Conservation (phyloP, 805 yeast species). For the Saccharomycopsis capsularis region DNA sequence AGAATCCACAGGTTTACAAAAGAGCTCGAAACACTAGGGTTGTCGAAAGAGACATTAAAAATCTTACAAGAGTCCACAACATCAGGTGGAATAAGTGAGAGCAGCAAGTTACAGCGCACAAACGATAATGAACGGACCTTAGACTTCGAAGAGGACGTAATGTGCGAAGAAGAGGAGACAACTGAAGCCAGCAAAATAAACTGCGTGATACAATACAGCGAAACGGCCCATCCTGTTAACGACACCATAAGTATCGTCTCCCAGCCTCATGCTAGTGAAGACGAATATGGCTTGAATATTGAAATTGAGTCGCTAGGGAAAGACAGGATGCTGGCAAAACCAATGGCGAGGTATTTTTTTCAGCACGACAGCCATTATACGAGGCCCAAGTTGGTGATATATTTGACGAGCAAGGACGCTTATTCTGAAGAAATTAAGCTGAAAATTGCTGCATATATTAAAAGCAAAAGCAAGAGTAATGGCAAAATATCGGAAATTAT, state of each 20-base stretch:
- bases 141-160: not conserved
- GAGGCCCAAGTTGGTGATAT: constrained; percentile 13
- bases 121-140: not conserved
- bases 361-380: constrained; percentile 10
- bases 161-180: not conserved
- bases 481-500: not conserved
- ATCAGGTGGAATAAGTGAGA: not conserved
- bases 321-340: not conserved
- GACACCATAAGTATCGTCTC: too few relatives aligned
- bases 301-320: not conserved
- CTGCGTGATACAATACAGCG: not conserved
- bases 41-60: constrained; percentile 37
- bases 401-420: constrained; percentile 2
- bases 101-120: not conserved
- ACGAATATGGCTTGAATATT: not conserved
- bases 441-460: not conserved
- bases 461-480: not conserved
- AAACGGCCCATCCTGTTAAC: too few relatives aligned
- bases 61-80: constrained; percentile 22
- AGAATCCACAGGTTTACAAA: constrained; percentile 56
- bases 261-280: not conserved
- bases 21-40: constrained; percentile 54
- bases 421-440: constrained; percentile 2
- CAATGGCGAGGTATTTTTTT: constrained; percentile 14
- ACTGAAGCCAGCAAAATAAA: not conserved